Conservation (phyloP, 2,329 filamentous ascomycete genomes). For the Sporothrix curviconia region DNA sequence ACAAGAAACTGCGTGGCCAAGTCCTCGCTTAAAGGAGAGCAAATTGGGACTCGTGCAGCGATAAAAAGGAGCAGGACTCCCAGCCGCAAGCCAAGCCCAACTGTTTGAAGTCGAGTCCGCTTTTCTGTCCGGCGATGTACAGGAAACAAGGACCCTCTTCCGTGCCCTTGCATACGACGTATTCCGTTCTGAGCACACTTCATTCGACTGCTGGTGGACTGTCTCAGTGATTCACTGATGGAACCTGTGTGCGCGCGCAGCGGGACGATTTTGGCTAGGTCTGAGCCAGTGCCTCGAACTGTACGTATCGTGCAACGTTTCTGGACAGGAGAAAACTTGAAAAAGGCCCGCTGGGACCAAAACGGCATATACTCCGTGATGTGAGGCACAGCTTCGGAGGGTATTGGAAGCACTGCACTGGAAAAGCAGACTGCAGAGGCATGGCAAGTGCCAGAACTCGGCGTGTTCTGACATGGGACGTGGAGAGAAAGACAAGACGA, state of each 20-base stretch:
- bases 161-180: background rate
- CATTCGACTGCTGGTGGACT: background rate
- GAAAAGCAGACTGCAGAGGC: background rate
- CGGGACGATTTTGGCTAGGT: background rate
- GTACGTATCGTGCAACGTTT: too few relatives aligned
- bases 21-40: background rate
- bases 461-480: too few relatives aligned
- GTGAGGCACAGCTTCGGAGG: background rate
- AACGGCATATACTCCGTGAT: background rate
- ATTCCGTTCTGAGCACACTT: background rate
- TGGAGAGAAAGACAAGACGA: conserved; percentile 2
- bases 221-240: background rate
- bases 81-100: background rate
- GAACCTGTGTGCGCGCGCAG: background rate
- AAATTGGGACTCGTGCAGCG: too few relatives aligned
- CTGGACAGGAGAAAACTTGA: background rate
- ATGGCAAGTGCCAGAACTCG: too few relatives aligned
- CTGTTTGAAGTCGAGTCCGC: background rate
- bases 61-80: background rate
- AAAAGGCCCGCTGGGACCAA: background rate
- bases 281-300: background rate
- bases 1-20: background rate
- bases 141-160: background rate
- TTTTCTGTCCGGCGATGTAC: background rate
- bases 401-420: too few relatives aligned